Evolutionary conservation across 148 eudicot species (phyloP).

Genomic region (Hydrangea macrophylla): DNA sequence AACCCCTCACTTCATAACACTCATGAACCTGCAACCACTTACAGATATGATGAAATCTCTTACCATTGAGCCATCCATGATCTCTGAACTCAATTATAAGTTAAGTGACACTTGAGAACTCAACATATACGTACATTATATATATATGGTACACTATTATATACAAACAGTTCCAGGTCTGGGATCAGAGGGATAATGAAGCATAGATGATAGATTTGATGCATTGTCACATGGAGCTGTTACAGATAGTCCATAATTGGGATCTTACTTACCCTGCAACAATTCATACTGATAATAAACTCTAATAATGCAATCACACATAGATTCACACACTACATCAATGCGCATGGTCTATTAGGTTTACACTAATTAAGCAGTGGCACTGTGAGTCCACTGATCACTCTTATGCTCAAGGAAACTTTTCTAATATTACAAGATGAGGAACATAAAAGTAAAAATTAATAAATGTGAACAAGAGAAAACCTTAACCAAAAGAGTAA

Average conservation of each 20-base stretch:
- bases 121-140: too few relatives aligned
- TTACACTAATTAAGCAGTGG: too few relatives aligned
- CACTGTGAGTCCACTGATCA: background rate
- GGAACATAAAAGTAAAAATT: background rate
- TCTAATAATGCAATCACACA: background rate
- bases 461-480: too few relatives aligned
- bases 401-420: background rate
- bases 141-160: too few relatives aligned
- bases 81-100: too few relatives aligned
- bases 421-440: background rate
- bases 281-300: background rate
- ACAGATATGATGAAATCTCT: too few relatives aligned
- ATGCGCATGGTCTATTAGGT: constrained; percentile 13
- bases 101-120: too few relatives aligned
- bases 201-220: constrained; percentile 14
- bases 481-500: too few relatives aligned
- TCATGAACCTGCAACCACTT: too few relatives aligned
- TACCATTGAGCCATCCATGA: too few relatives aligned
- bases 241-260: constrained; percentile 8
- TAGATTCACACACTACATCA: background rate
- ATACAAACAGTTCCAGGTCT: too few relatives aligned
- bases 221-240: constrained; percentile 14
- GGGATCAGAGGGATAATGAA: constrained; percentile 12
- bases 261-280: constrained; percentile 20
- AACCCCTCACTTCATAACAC: too few relatives aligned